Conservation (phyloP, 2,329 filamentous ascomycete species). For the Pyricularia pennisetigena region DNA sequence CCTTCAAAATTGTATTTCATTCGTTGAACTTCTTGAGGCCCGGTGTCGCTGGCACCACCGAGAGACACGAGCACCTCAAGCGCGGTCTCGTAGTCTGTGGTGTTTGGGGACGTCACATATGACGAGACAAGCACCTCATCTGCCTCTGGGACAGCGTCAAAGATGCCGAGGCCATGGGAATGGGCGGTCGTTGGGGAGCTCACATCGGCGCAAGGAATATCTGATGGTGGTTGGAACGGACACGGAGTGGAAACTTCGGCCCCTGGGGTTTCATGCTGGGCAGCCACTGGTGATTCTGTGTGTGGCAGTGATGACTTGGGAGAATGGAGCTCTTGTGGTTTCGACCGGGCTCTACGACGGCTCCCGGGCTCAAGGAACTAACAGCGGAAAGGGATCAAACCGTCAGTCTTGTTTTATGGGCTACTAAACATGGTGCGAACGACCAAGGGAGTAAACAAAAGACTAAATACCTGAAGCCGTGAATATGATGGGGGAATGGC, state of each 20-base stretch:
- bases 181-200: not conserved
- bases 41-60: not conserved
- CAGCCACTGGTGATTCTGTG: not conserved
- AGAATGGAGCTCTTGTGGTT: not conserved
- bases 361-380: slow-evolving; percentile 1
- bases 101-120: not conserved
- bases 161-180: not conserved
- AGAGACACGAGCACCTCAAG: not conserved
- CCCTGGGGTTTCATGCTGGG: not conserved
- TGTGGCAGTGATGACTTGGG: not conserved
- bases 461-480: slow-evolving; percentile 10
- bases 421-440: not conserved
- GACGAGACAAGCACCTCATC: not conserved
- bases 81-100: not conserved
- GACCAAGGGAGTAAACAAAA: not conserved
- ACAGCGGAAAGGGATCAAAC: not conserved
- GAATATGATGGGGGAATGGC: slow-evolving; percentile 6
- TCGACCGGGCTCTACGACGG: not conserved
- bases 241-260: not conserved
- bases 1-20: not conserved
- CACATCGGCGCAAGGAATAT: not conserved
- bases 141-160: not conserved
- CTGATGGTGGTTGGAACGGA: too few species aligned
- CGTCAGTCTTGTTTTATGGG: not conserved
- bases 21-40: not conserved